Evolutionary conservation across 306 rosid species (phyloP).

Genomic region (Coriaria nepalensis): DNA sequence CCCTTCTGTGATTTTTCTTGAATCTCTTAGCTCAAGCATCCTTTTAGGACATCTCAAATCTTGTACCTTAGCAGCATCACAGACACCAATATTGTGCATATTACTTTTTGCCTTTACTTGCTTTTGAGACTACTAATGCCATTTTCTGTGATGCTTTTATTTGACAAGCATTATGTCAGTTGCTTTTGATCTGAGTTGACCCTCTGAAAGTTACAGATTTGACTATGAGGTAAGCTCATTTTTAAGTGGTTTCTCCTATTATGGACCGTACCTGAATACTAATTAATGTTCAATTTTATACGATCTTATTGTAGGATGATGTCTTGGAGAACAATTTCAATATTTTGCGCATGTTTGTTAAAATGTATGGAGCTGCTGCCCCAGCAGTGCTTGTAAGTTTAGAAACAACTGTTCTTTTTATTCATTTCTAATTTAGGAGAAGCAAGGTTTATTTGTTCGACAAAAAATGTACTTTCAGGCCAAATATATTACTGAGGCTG

Average conservation of each 20-base stretch:
- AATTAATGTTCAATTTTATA: not conserved
- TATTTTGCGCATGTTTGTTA: slow-evolving; percentile 71
- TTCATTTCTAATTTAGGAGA: not conserved
- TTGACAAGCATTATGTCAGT: slow-evolving; percentile 16
- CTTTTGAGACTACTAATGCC: slow-evolving; percentile 10
- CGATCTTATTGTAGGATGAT: slow-evolving; percentile 53
- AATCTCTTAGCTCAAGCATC: too few species aligned
- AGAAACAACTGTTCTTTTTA: not conserved
- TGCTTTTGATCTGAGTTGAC: slow-evolving; percentile 24
- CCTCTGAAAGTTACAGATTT: slow-evolving; percentile 46
- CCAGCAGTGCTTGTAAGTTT: slow-evolving; percentile 65
- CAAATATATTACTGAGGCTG: slow-evolving; percentile 64
- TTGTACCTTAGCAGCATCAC: too few species aligned
- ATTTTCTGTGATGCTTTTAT: slow-evolving; percentile 1
- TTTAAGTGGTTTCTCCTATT: slow-evolving; percentile 7
- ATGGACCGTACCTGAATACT: too few species aligned
- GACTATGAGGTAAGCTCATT: slow-evolving; percentile 72
- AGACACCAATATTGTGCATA: too few species aligned
- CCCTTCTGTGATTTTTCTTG: slow-evolving; percentile 12
- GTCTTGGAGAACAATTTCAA: slow-evolving; percentile 81
- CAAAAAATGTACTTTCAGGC: slow-evolving; percentile 31
- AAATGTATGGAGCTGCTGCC: slow-evolving; percentile 66
- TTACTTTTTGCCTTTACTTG: too few species aligned
- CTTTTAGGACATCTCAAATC: too few species aligned
- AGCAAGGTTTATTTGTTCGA: not conserved